A percentile compares a stretch with the other conserved stretches of the same genome.
Evolutionary conservation across 192 early-diverging fungal genomes (phyloP).

Genomic region (Chytriomyces hyalinus): DNA sequence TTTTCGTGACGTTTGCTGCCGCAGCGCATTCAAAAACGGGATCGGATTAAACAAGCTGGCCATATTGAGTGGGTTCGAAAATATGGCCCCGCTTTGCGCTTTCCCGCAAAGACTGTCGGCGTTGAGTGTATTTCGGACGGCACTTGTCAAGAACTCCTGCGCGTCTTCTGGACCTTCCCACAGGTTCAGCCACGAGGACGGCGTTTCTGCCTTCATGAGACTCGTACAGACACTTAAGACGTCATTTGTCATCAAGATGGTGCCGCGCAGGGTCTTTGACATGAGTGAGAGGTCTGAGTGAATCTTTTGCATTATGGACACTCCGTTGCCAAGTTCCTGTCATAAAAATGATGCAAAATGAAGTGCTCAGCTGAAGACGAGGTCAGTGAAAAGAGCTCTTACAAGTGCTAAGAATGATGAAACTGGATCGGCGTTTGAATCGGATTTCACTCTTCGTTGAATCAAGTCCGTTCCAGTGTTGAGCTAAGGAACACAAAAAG

Average conservation of each 20-base stretch:
- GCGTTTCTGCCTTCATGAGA: constrained; percentile 51
- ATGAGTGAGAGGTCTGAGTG: constrained; percentile 46
- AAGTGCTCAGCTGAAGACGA: background rate
- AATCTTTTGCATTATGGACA: constrained; percentile 48
- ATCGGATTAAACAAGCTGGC: constrained; percentile 52
- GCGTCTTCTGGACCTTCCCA: constrained; percentile 55
- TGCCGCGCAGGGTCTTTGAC: constrained; percentile 52
- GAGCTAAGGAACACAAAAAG: constrained; percentile 13
- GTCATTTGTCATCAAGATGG: constrained; percentile 51
- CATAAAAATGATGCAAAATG: background rate
- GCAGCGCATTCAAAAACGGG: constrained; percentile 58
- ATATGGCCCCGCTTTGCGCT: constrained; percentile 30
- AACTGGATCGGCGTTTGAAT: constrained; percentile 48
- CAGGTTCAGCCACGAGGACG: constrained; percentile 43
- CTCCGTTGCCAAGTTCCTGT: constrained; percentile 48
- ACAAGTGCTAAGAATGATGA: constrained; percentile 47
- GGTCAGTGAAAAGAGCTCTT: background rate
- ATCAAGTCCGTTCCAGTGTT: constrained; percentile 55
- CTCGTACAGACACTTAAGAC: constrained; percentile 36
- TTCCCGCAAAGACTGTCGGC: constrained; percentile 40
- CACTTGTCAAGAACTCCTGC: constrained; percentile 46
- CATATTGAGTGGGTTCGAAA: constrained; percentile 41
- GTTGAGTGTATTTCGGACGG: constrained; percentile 38
- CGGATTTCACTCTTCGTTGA: constrained; percentile 43
- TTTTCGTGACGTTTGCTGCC: constrained; percentile 58